A percentile compares a stretch with the other conserved stretches of the same genome.
phyloP scores from a whole-genome alignment of 2,329 filamentous ascomycete genomes.

The Trichoderma sp. region DNA sequence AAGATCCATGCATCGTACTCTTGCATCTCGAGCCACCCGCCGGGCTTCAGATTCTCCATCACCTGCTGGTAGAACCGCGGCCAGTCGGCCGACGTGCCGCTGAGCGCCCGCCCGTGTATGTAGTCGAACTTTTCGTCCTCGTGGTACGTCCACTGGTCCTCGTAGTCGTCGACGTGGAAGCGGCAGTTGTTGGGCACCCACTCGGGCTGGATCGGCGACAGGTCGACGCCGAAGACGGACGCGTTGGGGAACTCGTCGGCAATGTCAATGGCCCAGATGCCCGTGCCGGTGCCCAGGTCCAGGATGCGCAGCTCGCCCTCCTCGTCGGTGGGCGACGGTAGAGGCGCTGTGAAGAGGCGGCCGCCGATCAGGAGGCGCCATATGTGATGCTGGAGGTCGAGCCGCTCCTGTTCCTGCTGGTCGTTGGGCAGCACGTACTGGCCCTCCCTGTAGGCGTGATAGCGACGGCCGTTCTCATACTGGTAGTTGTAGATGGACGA shows the following conservation, averaged over 20 bases:
- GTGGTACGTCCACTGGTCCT: slow-evolving; percentile 45
- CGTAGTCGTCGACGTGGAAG: slow-evolving; percentile 65
- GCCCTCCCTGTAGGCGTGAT: slow-evolving; percentile 48
- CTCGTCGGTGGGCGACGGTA: slow-evolving; percentile 28
- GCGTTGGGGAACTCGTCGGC: slow-evolving; percentile 45
- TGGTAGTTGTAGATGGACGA: slow-evolving; percentile 45
- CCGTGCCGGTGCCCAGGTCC: slow-evolving; percentile 60
- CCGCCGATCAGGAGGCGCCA: slow-evolving; percentile 46
- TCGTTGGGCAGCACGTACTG: slow-evolving; percentile 49
- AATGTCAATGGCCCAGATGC: slow-evolving; percentile 60
- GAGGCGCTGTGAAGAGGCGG: slow-evolving; percentile 45
- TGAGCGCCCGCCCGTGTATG: slow-evolving; percentile 36
- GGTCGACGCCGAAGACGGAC: slow-evolving; percentile 49
- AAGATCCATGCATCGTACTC: slow-evolving; percentile 41
- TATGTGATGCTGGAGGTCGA: slow-evolving; percentile 56
- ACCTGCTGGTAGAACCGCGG: slow-evolving; percentile 33
- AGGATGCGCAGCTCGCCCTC: slow-evolving; percentile 42
- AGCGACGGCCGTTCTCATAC: slow-evolving; percentile 49
- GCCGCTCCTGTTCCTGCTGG: slow-evolving; percentile 52
- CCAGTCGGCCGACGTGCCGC: slow-evolving; percentile 36
- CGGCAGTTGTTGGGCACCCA: slow-evolving; percentile 61
- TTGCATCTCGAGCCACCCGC: slow-evolving; percentile 40
- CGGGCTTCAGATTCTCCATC: slow-evolving; percentile 33
- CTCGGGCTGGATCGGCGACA: slow-evolving; percentile 58
- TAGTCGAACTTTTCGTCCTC: slow-evolving; percentile 40